phyloP scores from a whole-genome alignment of 352 stramenopile species.

The Phytophthora syringae region DNA sequence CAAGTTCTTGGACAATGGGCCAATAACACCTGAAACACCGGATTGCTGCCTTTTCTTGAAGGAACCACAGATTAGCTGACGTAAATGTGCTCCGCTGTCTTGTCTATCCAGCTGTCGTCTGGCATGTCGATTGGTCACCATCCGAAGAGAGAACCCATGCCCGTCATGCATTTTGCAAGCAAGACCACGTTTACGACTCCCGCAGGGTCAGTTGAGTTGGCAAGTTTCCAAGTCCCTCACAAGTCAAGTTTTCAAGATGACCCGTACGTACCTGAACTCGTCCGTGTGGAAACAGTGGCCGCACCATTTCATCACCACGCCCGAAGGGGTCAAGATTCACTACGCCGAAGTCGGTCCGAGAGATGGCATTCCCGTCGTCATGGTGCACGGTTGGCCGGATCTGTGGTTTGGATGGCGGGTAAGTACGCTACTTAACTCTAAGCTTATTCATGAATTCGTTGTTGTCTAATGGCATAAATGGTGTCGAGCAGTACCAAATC shows the following conservation, averaged over 20 bases:
- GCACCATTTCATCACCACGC: slow-evolving; percentile 41
- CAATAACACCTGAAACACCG: neutral
- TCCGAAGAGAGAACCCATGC: slow-evolving; percentile 10
- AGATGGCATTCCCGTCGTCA: slow-evolving; percentile 55
- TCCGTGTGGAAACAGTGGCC: slow-evolving; percentile 42
- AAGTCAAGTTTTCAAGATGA: slow-evolving; percentile 28
- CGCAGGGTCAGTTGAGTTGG: slow-evolving; percentile 19
- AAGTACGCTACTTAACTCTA: too few species aligned
- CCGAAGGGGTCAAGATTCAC: slow-evolving; percentile 48
- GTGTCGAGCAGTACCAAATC: slow-evolving; percentile 53
- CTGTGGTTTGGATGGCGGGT: slow-evolving; percentile 69
- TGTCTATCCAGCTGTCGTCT: slow-evolving; percentile 29
- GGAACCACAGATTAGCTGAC: slow-evolving; percentile 27
- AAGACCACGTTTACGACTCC: slow-evolving; percentile 6
- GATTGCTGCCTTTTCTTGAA: neutral
- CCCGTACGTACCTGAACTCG: slow-evolving; percentile 22
- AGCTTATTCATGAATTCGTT: too few species aligned
- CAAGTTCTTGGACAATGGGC: slow-evolving; percentile 5
- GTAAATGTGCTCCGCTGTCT: slow-evolving; percentile 13
- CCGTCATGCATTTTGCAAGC: slow-evolving; percentile 2
- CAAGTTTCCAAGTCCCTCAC: slow-evolving; percentile 22
- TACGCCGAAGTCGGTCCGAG: slow-evolving; percentile 56
- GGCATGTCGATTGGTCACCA: slow-evolving; percentile 21
- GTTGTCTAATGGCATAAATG: neutral
- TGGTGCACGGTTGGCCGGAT: slow-evolving; percentile 72